Percentiles rank a stretch among this genome's conserved stretches.
These are phyloP conservation scores for Clitoria ternatea DNA, from an alignment of 306 rosid genomes.

Conservation along the genomic window DNA sequence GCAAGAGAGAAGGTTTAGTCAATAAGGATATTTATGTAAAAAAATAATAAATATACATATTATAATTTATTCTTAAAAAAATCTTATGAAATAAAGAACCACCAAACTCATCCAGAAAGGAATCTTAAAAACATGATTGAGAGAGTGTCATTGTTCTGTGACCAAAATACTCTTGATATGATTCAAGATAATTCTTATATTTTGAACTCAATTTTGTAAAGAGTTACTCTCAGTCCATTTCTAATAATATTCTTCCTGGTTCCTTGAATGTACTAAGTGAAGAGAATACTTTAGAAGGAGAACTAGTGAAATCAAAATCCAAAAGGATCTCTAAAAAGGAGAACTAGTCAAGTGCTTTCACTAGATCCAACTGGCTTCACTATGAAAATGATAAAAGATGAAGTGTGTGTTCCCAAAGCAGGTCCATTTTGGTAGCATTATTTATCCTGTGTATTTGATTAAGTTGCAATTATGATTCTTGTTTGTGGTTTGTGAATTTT, in stretches of 20 bases:
- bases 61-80: no score
- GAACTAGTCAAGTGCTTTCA: background rate
- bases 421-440: slow-evolving; percentile 1
- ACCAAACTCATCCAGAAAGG: no score
- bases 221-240: no score
- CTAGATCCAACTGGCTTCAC: background rate
- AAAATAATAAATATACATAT: no score
- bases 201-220: no score
- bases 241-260: background rate
- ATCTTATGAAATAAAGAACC: no score
- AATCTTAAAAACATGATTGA: no score
- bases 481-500: slow-evolving; percentile 5
- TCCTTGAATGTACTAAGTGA: background rate
- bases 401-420: background rate
- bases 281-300: background rate
- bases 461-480: background rate
- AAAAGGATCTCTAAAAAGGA: background rate
- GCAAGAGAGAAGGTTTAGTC: no score
- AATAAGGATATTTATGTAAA: no score
- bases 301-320: background rate
- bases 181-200: no score
- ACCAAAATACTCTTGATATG: no score
- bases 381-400: background rate
- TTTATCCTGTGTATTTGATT: slow-evolving; percentile 13
- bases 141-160: no score